Base-by-base conservation (phyloP, 768 basidiomycete species). In the Cubamyces sp. region DNA sequence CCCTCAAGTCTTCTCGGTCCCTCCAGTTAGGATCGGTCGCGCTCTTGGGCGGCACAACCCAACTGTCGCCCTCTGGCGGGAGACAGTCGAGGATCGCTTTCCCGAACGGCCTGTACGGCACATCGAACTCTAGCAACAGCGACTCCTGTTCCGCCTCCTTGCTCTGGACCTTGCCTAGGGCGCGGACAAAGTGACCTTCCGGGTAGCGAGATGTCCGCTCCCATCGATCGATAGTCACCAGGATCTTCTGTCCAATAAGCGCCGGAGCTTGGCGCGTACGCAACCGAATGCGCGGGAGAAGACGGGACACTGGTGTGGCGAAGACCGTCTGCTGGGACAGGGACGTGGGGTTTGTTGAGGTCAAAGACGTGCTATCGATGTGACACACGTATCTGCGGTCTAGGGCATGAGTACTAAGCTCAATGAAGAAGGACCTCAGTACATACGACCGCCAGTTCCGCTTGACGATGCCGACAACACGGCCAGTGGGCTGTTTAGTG, bases 131-230 rank as follows among this genome's bases (percentile, higher is more conserved):
- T 28, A 98, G 76, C 67, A 99, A 73, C 58, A 99, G 70, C 71
- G 92, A 93, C 75, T 98, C 96, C 72, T 95, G 91, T 70, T 98
- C 96, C 0, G 96, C 96, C 72, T 96, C 95, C 74, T 98, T 97
- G 73, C 90, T 92, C 69, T 95, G 96, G 0, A 87, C 93, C 68
- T 85, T 87, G 2, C 97, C 97, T 0, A 99, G 82, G 0, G 94
- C 87, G 43, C 96, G 87, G 21, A 98, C 96, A 65, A 99, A 94
- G 72, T 99, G 97, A 0, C 97, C 97, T 69, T 98, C 96, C 0
- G 97, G 97, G 71, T 98, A 97, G 19, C 94, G 84, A 1, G 92
- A 94, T 11, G 86, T 89, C 5, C 79, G 76, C 26, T 92, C 88
- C 97, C 97, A 99, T 43, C 88, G 81, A 71, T 99, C 97, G 68